Evolutionary conservation across 2,329 filamentous ascomycete species (phyloP), one percentile per base, ranked within the genome.

Genomic region (Talaromyces albobiverticillius): DNA sequence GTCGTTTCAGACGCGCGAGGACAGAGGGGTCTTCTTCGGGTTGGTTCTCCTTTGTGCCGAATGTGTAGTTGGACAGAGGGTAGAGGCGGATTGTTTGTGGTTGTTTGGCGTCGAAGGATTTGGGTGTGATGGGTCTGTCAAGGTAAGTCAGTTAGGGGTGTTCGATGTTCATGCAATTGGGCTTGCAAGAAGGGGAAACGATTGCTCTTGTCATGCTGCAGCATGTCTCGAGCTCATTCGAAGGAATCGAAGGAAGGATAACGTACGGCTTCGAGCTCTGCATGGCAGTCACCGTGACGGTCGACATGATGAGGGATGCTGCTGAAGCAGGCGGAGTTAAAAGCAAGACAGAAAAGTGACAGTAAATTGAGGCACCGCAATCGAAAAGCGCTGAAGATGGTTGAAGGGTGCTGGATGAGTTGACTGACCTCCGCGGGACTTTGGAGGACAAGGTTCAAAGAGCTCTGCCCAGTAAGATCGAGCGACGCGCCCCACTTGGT

Each of bases 21-120:
- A 99, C 94, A 0, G 91, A 96, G 0, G 93, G 92, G 67, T 99
- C 94, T 74, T 99, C 94, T 74, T 99, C 94, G 2, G 93, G 94
- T 71, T 99, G 94, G 20, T 89, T 95, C 78, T 97, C 94, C 76
- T 99, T 99, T 57, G 95, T 95, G 59, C 93, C 93, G 67, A 99
- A 97, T 22, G 94, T 97, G 80, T 99, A 99, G 80, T 97, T 99
- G 62, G 91, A 96, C 46, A 99, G 83, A 31, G 94, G 94, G 69
- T 92, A 97, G 23, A 99, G 83, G 51, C 89, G 89, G 67, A 99
- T 92, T 2, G 91, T 94, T 63, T 86, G 78, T 31, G 93, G 90
- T 73, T 99, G 94, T 70, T 93, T 91, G 50, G 83, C 86, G 69
- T 92, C 89, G 82, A 99, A 99, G 61, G 85, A 76, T 59, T 89